Evolutionary conservation across 495 filamentous ascomycete species (phyloP).

Genomic region (Glarea lozoyensis): DNA sequence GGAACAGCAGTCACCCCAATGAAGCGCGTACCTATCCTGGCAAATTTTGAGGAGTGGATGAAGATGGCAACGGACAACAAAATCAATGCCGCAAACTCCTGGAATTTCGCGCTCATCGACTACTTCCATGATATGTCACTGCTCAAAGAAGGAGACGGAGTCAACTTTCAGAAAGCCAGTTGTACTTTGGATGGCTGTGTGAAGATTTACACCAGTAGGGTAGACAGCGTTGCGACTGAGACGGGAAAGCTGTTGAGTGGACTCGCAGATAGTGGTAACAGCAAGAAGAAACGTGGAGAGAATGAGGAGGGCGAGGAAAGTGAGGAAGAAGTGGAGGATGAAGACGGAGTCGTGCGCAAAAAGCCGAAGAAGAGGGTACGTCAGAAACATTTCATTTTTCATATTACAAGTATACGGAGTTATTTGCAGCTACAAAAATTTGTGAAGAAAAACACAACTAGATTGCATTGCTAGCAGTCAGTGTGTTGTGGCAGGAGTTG

Average conservation of each 20-base stretch:
- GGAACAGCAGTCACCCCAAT: conserved; percentile 79
- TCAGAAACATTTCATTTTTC: too few species aligned
- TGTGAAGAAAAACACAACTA: too few species aligned
- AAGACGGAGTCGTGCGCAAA: conserved; percentile 65
- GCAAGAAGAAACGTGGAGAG: conserved; percentile 56
- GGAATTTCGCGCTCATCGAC: conserved; percentile 98
- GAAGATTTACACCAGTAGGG: conserved; percentile 97
- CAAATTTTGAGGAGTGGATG: conserved; percentile 99
- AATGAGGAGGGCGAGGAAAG: conserved; percentile 61
- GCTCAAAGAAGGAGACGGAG: conserved; percentile 88
- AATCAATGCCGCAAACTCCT: conserved; percentile 97
- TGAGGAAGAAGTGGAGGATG: conserved; percentile 67
- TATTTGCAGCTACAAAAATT: too few species aligned
- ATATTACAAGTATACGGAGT: too few species aligned
- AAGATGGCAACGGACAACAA: conserved; percentile 99
- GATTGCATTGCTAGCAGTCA: too few species aligned
- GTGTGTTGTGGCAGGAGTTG: too few species aligned
- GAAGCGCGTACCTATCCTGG: conserved; percentile 90
- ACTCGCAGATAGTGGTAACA: conserved; percentile 81
- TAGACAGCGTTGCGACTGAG: conserved; percentile 96
- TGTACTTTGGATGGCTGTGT: conserved; percentile 97
- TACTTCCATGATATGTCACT: conserved; percentile 99
- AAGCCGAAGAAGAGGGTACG: conserved; percentile 65
- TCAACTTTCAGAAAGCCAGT: conserved; percentile 98
- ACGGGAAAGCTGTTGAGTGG: conserved; percentile 94